Evolutionary conservation across 2,329 filamentous ascomycete species (phyloP).

Genomic region (Neonectria hederae): DNA sequence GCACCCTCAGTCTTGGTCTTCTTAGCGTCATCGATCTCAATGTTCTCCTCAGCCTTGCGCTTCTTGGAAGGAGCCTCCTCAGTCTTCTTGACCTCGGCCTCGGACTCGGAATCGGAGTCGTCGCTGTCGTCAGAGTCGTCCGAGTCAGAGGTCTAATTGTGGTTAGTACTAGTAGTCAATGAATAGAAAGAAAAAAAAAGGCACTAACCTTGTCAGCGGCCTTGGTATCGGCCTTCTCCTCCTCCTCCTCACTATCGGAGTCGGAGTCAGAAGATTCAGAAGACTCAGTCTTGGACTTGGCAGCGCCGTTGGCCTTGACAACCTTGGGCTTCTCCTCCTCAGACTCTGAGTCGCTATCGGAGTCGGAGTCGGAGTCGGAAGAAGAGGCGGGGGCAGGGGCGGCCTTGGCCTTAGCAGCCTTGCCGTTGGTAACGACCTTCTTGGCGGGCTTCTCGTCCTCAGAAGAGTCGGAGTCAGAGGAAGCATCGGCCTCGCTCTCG

Average conservation of each 20-base stretch:
- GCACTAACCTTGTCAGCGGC: slow-evolving; percentile 46
- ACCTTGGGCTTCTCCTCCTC: slow-evolving; percentile 48
- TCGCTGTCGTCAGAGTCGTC: slow-evolving; percentile 45
- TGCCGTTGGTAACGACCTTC: slow-evolving; percentile 47
- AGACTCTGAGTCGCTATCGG: slow-evolving; percentile 47
- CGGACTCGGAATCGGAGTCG: slow-evolving; percentile 49
- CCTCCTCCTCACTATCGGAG: slow-evolving; percentile 51
- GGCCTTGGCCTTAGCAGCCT: slow-evolving; percentile 42
- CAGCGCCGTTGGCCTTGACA: slow-evolving; percentile 41
- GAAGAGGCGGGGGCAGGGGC: slow-evolving; percentile 42
- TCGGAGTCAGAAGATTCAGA: slow-evolving; percentile 44
- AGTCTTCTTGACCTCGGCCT: slow-evolving; percentile 48
- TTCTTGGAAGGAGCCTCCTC: slow-evolving; percentile 56
- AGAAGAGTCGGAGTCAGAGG: slow-evolving; percentile 50
- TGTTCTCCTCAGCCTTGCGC: slow-evolving; percentile 60
- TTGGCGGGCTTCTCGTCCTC: slow-evolving; percentile 53
- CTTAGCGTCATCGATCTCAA: slow-evolving; percentile 64
- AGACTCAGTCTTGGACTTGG: slow-evolving; percentile 41
- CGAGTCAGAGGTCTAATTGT: slow-evolving; percentile 43
- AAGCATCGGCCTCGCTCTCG: slow-evolving; percentile 22
- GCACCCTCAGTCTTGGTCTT: slow-evolving; percentile 70
- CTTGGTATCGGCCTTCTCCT: slow-evolving; percentile 49
- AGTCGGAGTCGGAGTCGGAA: slow-evolving; percentile 47
- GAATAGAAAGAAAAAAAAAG: not conserved
- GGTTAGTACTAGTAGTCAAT: not conserved